Evolutionary conservation across 164 flowering plant genomes (phyloP).

Genomic region (Berberis thunbergii): DNA sequence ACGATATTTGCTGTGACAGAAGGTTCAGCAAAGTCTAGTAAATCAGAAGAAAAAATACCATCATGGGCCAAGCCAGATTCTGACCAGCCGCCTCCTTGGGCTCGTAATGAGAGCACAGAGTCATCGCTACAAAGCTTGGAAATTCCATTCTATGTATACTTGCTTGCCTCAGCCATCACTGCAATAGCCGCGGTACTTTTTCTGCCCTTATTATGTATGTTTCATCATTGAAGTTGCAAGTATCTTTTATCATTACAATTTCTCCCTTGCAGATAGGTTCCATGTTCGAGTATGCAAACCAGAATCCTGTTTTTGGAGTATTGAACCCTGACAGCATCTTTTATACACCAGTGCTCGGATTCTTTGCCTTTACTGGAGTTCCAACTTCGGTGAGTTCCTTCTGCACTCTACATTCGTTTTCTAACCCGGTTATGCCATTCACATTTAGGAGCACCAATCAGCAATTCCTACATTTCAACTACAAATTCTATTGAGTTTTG

Average conservation of each 20-base stretch:
- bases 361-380: conserved; percentile 78
- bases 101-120: neutral
- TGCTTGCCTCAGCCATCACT: conserved; percentile 72
- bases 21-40: conserved; percentile 50
- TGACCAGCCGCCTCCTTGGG: neutral
- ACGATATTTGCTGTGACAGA: conserved; percentile 41
- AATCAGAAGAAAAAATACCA: conserved; percentile 47
- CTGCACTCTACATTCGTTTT: neutral
- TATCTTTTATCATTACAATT: neutral
- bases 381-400: conserved; percentile 71
- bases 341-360: conserved; percentile 87
- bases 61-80: neutral
- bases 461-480: no score
- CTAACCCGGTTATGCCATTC: no score
- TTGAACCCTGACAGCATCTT: conserved; percentile 70
- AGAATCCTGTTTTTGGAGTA: conserved; percentile 83
- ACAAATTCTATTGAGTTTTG: no score
- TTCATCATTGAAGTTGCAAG: neutral
- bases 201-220: neutral
- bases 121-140: conserved; percentile 25
- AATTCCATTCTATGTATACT: conserved; percentile 62
- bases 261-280: conserved; percentile 70
- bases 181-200: conserved; percentile 85
- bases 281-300: conserved; percentile 69
- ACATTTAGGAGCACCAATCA: no score